A percentile compares a stretch with the other conserved stretches of the same genome.
These are phyloP conservation scores for Senecio squalidus DNA, from an alignment of 140 eudicot species.

Conservation along the genomic window DNA sequence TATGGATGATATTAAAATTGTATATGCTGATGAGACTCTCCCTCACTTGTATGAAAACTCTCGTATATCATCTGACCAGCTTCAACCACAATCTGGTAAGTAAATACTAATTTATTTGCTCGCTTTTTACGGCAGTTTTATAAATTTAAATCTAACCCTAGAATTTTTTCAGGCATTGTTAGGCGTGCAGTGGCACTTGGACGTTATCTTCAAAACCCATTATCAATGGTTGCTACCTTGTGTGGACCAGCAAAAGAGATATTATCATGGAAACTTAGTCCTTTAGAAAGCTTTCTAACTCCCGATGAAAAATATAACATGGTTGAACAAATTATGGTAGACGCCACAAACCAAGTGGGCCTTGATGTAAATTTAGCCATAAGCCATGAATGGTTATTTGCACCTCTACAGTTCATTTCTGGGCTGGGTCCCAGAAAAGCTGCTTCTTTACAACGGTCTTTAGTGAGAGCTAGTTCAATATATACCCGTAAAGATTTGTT, in stretches of 20 bases:
- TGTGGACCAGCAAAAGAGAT: slow-evolving; percentile 91
- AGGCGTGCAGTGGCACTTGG: slow-evolving; percentile 97
- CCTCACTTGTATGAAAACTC: slow-evolving; percentile 95
- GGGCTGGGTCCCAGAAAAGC: slow-evolving; percentile 99
- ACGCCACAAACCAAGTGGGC: slow-evolving; percentile 94
- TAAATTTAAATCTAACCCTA: neutral
- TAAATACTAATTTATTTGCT: neutral
- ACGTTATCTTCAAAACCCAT: slow-evolving; percentile 89
- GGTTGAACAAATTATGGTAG: slow-evolving; percentile 97
- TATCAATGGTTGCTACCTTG: slow-evolving; percentile 88
- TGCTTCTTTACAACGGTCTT: slow-evolving; percentile 77
- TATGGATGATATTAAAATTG: slow-evolving; percentile 54
- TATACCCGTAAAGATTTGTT: slow-evolving; percentile 75
- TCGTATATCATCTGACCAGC: slow-evolving; percentile 87
- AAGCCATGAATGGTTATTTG: slow-evolving; percentile 94
- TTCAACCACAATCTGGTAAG: slow-evolving; percentile 76
- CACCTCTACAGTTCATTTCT: slow-evolving; percentile 84
- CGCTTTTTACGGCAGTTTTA: neutral
- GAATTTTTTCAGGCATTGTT: slow-evolving; percentile 52
- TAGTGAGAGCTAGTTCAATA: slow-evolving; percentile 75
- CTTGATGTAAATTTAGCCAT: slow-evolving; percentile 86
- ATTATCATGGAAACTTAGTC: slow-evolving; percentile 82
- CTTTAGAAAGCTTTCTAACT: slow-evolving; percentile 73
- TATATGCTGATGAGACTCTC: slow-evolving; percentile 82
- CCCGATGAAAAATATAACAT: slow-evolving; percentile 91